Conservation (phyloP, 176 grass and related monocot genomes). For the Alloteropsis semialata region DNA sequence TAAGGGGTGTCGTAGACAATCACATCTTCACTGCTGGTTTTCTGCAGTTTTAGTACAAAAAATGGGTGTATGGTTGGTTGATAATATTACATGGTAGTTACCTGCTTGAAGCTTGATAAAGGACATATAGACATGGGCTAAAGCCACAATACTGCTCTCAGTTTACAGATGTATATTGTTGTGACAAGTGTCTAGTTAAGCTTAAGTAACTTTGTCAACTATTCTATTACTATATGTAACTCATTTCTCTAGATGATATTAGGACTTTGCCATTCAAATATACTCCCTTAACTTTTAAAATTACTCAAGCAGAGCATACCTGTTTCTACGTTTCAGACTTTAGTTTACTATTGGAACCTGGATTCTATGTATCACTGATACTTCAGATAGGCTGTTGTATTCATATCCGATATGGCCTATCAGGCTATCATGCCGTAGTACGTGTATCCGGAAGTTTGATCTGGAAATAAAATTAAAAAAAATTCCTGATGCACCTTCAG, state of each 20-base stretch:
- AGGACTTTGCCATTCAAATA: neutral
- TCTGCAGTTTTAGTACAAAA: neutral
- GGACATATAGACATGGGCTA: neutral
- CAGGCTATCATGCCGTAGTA: neutral
- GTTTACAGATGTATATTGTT: neutral
- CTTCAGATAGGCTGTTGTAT: neutral
- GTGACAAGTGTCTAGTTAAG: neutral
- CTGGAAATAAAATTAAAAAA: neutral
- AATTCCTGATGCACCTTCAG: neutral
- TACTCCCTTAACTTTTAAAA: neutral
- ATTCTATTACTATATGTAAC: neutral
- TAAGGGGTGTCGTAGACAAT: neutral
- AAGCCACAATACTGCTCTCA: neutral
- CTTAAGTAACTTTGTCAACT: neutral
- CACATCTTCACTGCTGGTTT: neutral
- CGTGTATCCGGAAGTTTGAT: neutral
- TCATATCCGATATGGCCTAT: neutral
- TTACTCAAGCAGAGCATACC: neutral
- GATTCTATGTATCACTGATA: neutral
- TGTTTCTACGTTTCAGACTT: neutral
- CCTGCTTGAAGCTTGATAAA: conserved; percentile 5
- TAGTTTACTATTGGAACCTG: neutral
- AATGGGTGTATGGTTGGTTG: neutral
- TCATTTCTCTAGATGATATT: neutral
- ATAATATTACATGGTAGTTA: neutral